phyloP scores from a whole-genome alignment of 768 basidiomycete species.

The Pholiota molesta region DNA sequence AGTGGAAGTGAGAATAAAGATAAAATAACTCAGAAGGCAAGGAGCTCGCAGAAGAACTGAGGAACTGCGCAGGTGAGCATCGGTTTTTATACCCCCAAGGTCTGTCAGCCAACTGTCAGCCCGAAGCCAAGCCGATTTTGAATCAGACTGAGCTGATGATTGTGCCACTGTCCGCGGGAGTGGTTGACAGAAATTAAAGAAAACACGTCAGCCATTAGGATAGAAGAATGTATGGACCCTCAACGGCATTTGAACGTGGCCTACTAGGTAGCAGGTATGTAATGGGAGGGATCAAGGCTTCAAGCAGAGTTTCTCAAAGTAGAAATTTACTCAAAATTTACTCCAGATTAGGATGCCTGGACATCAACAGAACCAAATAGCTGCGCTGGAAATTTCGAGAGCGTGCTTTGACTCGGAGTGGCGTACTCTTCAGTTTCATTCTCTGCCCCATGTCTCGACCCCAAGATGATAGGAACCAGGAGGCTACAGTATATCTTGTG shows the following conservation, averaged over 20 bases:
- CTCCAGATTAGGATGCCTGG: no score
- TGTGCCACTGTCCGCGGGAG: background rate
- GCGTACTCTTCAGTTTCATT: background rate
- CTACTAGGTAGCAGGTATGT: no score
- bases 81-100: background rate
- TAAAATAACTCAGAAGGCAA: background rate
- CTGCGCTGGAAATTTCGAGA: background rate
- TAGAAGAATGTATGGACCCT: no score
- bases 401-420: no score
- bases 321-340: background rate
- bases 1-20: background rate
- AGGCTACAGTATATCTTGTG: conserved; percentile 88
- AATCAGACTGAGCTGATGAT: background rate
- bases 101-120: background rate
- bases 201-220: background rate
- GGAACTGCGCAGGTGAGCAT: background rate
- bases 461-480: conserved; percentile 89
- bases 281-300: no score
- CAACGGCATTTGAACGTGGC: no score
- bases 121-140: background rate
- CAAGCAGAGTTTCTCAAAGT: background rate
- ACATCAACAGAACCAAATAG: conserved; percentile 14
- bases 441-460: conserved; percentile 58
- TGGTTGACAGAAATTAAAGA: background rate
- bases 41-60: conserved; percentile 3